A percentile compares a stretch with the other conserved stretches of the same genome.
Evolutionary conservation across 2,329 filamentous ascomycete genomes (phyloP).

Genomic region (Stachybotrys chartarum): DNA sequence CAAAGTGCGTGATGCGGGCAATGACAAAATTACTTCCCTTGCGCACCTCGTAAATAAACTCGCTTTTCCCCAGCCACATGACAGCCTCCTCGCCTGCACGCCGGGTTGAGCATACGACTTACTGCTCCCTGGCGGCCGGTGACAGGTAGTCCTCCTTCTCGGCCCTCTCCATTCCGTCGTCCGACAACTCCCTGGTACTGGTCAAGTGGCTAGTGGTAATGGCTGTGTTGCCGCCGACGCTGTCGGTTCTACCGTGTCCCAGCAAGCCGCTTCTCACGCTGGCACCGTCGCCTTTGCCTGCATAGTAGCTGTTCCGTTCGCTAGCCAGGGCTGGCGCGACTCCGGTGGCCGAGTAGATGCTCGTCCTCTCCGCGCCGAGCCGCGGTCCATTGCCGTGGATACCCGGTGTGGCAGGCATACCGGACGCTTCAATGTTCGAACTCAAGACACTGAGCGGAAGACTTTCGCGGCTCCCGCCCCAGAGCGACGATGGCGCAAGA

Average conservation of each 20-base stretch:
- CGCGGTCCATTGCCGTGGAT: conserved; percentile 44
- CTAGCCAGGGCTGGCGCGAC: conserved; percentile 58
- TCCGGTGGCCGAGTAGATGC: conserved; percentile 73
- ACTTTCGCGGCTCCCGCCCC: conserved; percentile 74
- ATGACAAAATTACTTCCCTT: too few species aligned
- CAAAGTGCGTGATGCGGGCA: too few species aligned
- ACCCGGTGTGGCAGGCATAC: conserved; percentile 37
- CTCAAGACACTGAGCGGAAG: conserved; percentile 73
- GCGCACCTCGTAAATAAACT: too few species aligned
- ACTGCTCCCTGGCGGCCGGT: conserved; percentile 9
- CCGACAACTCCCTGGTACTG: conserved; percentile 42
- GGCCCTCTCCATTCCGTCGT: conserved; percentile 24
- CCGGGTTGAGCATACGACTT: neutral
- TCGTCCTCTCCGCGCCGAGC: conserved; percentile 57
- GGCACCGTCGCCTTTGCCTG: conserved; percentile 61
- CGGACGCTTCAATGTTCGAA: conserved; percentile 52
- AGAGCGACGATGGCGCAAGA: conserved; percentile 74
- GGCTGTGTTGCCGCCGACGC: conserved; percentile 64
- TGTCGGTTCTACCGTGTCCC: conserved; percentile 75
- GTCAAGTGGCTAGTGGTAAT: conserved; percentile 57
- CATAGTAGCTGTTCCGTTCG: conserved; percentile 78
- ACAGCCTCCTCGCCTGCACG: too few species aligned
- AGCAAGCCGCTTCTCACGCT: conserved; percentile 72
- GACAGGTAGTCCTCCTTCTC: conserved; percentile 20
- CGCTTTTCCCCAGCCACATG: too few species aligned